A percentile compares a stretch with the other conserved stretches of the same genome.
Evolutionary conservation across 2,329 filamentous ascomycete genomes (phyloP).

Genomic region (Cladophialophora immunda): DNA sequence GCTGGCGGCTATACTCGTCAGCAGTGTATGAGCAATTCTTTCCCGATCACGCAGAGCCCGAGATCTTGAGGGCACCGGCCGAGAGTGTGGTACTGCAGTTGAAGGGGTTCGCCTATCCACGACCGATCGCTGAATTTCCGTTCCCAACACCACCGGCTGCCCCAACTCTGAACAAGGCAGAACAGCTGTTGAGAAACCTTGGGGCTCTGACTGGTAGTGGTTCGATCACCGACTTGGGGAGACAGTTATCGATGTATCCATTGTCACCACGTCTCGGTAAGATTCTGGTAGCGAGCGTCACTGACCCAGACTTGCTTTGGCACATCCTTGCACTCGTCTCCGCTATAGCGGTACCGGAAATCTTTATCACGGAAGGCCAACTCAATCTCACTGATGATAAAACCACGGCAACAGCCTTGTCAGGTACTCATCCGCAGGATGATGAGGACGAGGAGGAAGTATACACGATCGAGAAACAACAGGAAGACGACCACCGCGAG

Average conservation of each 20-base stretch:
- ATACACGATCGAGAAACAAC: constrained; percentile 70
- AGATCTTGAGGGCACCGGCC: constrained; percentile 89
- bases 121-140: constrained; percentile 85
- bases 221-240: constrained; percentile 79
- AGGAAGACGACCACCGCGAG: constrained; percentile 75
- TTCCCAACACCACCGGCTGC: constrained; percentile 90
- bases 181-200: constrained; percentile 85
- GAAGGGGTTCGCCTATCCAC: constrained; percentile 91
- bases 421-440: background rate
- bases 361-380: constrained; percentile 85
- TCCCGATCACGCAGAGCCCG: constrained; percentile 82
- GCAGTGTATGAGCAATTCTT: constrained; percentile 92
- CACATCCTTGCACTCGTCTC: constrained; percentile 91
- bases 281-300: constrained; percentile 87
- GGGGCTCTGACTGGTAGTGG: constrained; percentile 77
- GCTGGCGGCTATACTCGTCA: constrained; percentile 92
- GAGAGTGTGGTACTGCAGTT: constrained; percentile 92
- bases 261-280: constrained; percentile 89
- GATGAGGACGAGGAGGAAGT: constrained; percentile 53
- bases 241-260: constrained; percentile 86
- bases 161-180: constrained; percentile 78
- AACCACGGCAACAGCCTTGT: background rate
- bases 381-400: constrained; percentile 65
- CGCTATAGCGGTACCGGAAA: constrained; percentile 83
- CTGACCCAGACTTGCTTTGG: constrained; percentile 76